Conservation (phyloP, 345 rosid species). For the Rubroshorea leprosula region DNA sequence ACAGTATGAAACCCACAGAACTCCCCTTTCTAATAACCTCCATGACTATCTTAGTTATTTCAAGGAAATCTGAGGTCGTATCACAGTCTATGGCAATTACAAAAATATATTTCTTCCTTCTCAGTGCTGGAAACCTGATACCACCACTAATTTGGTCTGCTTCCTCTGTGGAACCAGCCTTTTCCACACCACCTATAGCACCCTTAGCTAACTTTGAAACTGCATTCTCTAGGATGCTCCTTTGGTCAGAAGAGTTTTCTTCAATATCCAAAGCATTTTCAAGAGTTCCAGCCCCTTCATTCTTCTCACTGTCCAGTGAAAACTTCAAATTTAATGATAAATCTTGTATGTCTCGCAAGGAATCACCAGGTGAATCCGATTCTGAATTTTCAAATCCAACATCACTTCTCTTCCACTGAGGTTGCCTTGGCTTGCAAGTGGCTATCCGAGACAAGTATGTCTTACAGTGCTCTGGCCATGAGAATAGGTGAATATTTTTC, state of each 20-base stretch:
- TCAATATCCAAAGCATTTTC: slow-evolving; percentile 53
- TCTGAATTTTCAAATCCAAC: slow-evolving; percentile 37
- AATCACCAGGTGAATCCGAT: slow-evolving; percentile 56
- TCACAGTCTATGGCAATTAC: slow-evolving; percentile 59
- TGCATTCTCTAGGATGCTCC: slow-evolving; percentile 39
- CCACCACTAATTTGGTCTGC: slow-evolving; percentile 30
- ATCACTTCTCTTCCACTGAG: slow-evolving; percentile 56
- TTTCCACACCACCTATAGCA: too few relatives aligned
- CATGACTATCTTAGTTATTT: slow-evolving; percentile 32
- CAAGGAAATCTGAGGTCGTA: slow-evolving; percentile 24
- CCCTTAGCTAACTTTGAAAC: slow-evolving; percentile 26
- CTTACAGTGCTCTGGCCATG: slow-evolving; percentile 81
- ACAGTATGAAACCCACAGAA: slow-evolving; percentile 50
- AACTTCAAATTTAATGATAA: slow-evolving; percentile 59
- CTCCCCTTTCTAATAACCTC: slow-evolving; percentile 37
- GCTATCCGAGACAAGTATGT: slow-evolving; percentile 55
- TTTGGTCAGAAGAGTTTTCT: slow-evolving; percentile 32
- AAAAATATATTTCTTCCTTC: slow-evolving; percentile 44
- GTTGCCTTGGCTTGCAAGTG: slow-evolving; percentile 65
- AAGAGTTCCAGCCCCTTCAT: too few relatives aligned
- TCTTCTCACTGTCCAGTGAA: slow-evolving; percentile 63
- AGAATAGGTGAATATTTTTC: slow-evolving; percentile 56
- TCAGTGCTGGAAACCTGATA: slow-evolving; percentile 37
- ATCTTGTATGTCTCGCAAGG: slow-evolving; percentile 63
- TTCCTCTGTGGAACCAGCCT: too few relatives aligned